Percentiles rank a stretch among this genome's conserved stretches.
phyloP scores from a whole-genome alignment of 805 yeast species.

The Metschnikowia amazonensis region DNA sequence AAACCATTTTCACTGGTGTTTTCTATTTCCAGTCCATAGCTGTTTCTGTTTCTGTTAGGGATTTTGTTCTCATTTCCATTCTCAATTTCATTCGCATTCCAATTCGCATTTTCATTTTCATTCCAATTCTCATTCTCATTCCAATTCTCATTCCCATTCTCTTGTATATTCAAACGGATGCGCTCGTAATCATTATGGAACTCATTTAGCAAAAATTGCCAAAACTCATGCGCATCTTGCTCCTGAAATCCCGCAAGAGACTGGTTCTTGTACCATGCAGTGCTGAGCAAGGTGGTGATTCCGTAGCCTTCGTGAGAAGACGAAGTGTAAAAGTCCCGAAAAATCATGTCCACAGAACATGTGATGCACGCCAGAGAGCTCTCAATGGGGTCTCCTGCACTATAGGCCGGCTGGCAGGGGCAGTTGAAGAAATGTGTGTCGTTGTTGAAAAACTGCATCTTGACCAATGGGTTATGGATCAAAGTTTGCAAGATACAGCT shows the following conservation, averaged over 20 bases:
- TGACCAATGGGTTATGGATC: constrained; percentile 84
- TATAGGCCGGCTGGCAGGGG: constrained; percentile 27
- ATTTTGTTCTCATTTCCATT: no score
- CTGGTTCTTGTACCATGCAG: constrained; percentile 83
- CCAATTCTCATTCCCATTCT: background rate
- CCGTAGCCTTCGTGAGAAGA: constrained; percentile 67
- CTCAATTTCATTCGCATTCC: no score
- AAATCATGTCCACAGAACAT: constrained; percentile 79
- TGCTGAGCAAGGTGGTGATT: constrained; percentile 71
- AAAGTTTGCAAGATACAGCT: constrained; percentile 86
- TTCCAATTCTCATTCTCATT: no score
- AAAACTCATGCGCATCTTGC: constrained; percentile 98
- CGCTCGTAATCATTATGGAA: constrained; percentile 53
- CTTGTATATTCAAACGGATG: constrained; percentile 1
- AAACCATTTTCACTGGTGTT: background rate
- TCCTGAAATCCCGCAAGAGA: constrained; percentile 92
- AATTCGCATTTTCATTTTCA: no score
- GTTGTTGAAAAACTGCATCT: constrained; percentile 65
- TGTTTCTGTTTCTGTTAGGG: no score
- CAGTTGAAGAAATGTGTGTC: constrained; percentile 66
- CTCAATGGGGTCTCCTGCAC: constrained; percentile 22
- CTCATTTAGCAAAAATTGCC: constrained; percentile 87
- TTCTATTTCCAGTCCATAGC: no score
- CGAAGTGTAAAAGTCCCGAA: constrained; percentile 68
- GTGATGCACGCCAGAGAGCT: constrained; percentile 58